phyloP scores from a whole-genome alignment of 176 grass and related monocot species.

The Musa itinerans region DNA sequence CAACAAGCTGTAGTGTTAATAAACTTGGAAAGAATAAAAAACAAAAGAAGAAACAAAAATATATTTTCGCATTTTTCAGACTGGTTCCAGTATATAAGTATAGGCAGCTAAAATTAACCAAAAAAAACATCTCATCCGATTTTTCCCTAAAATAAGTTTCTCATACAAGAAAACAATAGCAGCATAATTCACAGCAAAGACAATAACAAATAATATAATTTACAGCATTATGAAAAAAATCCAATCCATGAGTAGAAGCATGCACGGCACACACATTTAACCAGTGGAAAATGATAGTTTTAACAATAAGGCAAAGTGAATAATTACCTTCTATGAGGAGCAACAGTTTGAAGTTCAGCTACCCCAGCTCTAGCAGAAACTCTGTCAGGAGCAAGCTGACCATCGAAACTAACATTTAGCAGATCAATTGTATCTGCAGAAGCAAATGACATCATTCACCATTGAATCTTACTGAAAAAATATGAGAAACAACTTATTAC shows the following conservation, averaged over 20 bases:
- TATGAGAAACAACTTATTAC: conserved; percentile 1
- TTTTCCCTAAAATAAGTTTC: neutral
- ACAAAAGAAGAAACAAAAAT: neutral
- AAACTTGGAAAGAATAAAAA: neutral
- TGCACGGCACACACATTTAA: neutral
- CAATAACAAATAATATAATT: neutral
- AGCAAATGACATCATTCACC: conserved; percentile 22
- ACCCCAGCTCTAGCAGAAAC: conserved; percentile 58
- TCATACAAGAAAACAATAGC: neutral
- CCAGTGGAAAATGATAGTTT: neutral
- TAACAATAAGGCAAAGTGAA: neutral
- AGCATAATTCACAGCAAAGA: neutral
- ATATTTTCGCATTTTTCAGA: neutral
- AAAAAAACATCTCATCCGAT: neutral
- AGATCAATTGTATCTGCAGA: conserved; percentile 76
- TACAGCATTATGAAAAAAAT: neutral
- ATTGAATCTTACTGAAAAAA: conserved; percentile 4
- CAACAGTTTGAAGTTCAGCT: conserved; percentile 71
- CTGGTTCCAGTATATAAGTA: neutral
- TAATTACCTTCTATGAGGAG: conserved; percentile 59
- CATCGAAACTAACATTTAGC: conserved; percentile 96
- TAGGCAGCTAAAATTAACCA: neutral
- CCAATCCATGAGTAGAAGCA: neutral
- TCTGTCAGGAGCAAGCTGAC: conserved; percentile 74
- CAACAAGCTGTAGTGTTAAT: neutral